These are phyloP conservation scores for Capronia epimyces DNA, from an alignment of 2,329 filamentous ascomycete species.

Conservation along the genomic window DNA sequence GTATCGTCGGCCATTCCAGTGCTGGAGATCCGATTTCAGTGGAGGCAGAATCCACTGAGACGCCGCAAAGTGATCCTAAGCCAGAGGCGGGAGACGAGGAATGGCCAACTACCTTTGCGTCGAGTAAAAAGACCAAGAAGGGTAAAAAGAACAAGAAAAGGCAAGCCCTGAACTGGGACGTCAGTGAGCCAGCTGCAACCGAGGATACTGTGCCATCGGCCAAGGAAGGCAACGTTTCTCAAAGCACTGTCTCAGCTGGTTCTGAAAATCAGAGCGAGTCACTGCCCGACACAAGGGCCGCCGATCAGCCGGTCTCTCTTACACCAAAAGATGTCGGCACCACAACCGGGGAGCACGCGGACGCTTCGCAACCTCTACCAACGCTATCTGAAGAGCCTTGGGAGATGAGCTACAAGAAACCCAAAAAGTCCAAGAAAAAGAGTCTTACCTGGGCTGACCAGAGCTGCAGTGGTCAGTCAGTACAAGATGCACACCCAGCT, in stretches of 20 bases:
- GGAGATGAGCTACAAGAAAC: conserved; percentile 9
- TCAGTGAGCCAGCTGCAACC: neutral
- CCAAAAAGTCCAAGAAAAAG: conserved; percentile 22
- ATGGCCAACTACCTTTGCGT: neutral
- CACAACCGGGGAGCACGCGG: neutral
- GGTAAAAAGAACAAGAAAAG: conserved; percentile 23
- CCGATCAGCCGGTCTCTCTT: neutral
- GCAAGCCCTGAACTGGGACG: conserved; percentile 4
- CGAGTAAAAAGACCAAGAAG: conserved; percentile 21
- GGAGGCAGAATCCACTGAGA: neutral
- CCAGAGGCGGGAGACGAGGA: conserved; percentile 5
- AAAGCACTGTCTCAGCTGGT: neutral
- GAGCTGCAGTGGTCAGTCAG: conserved; percentile 4
- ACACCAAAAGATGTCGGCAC: neutral
- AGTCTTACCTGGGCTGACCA: conserved; percentile 4
- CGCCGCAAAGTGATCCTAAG: neutral
- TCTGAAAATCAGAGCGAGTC: neutral
- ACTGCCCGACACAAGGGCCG: neutral
- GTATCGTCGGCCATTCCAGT: neutral
- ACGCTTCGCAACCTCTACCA: neutral
- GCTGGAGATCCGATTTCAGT: neutral
- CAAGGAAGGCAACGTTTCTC: neutral
- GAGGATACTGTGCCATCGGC: neutral
- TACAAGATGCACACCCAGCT: neutral
- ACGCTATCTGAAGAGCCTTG: conserved; percentile 4